phyloP scores from a whole-genome alignment of 306 rosid genomes.

The Dryas alaskensis region DNA sequence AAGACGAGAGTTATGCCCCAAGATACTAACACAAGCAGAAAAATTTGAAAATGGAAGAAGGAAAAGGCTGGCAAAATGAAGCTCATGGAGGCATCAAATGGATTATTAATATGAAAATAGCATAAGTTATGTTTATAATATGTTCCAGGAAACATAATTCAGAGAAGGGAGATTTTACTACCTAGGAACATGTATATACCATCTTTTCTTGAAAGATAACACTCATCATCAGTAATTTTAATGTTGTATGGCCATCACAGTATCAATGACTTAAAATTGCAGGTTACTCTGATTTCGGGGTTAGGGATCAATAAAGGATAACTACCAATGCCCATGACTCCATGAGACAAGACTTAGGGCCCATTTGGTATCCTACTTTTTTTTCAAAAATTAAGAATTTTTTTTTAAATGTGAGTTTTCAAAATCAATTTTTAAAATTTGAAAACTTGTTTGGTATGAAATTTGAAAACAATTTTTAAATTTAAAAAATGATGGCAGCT shows the following conservation, averaged over 20 bases:
- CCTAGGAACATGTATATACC: background rate
- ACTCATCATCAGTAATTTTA: background rate
- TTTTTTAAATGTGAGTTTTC: no score
- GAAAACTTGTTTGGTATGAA: no score
- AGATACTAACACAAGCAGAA: background rate
- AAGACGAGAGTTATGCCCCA: background rate
- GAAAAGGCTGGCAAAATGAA: background rate
- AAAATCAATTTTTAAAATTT: no score
- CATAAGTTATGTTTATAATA: background rate
- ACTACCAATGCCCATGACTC: background rate
- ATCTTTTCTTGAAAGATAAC: background rate
- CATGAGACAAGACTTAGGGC: background rate
- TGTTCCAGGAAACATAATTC: background rate
- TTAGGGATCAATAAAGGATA: background rate
- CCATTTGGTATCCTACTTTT: no score
- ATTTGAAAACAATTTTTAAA: no score
- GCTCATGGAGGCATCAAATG: background rate
- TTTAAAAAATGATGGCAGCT: no score
- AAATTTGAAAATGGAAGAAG: constrained; percentile 3
- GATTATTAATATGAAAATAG: background rate
- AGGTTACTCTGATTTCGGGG: background rate
- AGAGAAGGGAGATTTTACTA: background rate
- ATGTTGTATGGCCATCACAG: background rate
- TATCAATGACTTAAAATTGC: background rate
- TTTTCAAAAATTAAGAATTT: no score